Conservation (phyloP, 1,284 basidiomycete species). For the Rhodotorula mucilaginosa region DNA sequence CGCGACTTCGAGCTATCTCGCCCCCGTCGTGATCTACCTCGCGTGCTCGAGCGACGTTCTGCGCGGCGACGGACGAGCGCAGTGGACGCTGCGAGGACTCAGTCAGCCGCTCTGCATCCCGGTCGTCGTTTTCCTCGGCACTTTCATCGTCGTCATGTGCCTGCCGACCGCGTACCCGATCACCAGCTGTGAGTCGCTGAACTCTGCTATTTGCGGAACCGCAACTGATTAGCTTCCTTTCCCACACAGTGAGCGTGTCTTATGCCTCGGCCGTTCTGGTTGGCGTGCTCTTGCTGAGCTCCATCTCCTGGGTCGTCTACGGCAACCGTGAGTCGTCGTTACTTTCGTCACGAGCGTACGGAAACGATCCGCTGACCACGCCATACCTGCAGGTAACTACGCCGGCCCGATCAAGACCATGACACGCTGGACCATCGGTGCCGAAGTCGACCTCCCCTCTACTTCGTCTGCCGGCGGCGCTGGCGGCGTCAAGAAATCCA, state of each 20-base stretch:
- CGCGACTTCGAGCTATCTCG: constrained; percentile 31
- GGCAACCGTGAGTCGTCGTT: constrained; percentile 32
- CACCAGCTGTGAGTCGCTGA: constrained; percentile 28
- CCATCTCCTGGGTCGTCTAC: constrained; percentile 42
- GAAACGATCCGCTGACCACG: neutral
- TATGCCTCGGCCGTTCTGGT: constrained; percentile 39
- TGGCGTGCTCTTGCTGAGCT: constrained; percentile 31
- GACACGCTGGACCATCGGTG: constrained; percentile 40
- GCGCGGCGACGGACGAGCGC: constrained; percentile 39
- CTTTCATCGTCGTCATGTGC: constrained; percentile 40
- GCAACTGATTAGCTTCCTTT: too few relatives aligned
- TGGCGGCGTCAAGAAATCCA: constrained; percentile 1
- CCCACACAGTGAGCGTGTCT: constrained; percentile 32
- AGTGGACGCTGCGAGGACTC: constrained; percentile 40
- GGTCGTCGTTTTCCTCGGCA: constrained; percentile 25
- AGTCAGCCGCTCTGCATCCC: constrained; percentile 28
- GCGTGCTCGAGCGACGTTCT: constrained; percentile 36
- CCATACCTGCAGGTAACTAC: constrained; percentile 26
- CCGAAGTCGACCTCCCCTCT: constrained; percentile 38
- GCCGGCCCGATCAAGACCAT: constrained; percentile 45
- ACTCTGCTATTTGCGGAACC: neutral
- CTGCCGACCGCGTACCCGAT: constrained; percentile 42
- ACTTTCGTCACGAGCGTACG: neutral
- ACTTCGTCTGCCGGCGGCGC: neutral
- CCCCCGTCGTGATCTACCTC: constrained; percentile 40